These are phyloP conservation scores for Camptophora hylomeconis DNA, from an alignment of 2,329 filamentous ascomycete genomes.

Conservation along the genomic window DNA sequence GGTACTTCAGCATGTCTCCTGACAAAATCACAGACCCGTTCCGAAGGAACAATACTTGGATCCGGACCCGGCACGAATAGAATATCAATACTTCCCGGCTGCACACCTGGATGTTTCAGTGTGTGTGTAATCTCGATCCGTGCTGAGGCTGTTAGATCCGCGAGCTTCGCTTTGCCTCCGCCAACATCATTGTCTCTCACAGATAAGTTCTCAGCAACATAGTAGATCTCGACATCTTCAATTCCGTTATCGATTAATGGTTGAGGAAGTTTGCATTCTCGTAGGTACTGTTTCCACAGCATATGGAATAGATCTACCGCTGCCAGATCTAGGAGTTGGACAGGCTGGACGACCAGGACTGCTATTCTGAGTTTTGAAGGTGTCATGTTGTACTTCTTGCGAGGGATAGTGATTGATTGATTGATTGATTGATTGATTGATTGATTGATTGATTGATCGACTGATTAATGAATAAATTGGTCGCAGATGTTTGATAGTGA, in stretches of 20 bases:
- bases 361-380: no score
- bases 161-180: constrained; percentile 9
- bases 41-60: constrained; percentile 18
- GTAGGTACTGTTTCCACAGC: constrained; percentile 21
- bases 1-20: constrained; percentile 20
- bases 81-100: constrained; percentile 25
- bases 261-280: constrained; percentile 18
- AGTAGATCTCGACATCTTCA: constrained; percentile 4
- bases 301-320: constrained; percentile 28
- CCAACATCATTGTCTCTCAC: neutral
- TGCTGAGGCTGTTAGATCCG: constrained; percentile 19
- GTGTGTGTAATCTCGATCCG: constrained; percentile 20
- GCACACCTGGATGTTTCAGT: constrained; percentile 19
- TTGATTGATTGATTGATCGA: no score
- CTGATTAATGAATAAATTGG: no score
- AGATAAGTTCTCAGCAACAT: constrained; percentile 2
- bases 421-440: no score
- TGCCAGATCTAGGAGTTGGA: constrained; percentile 28
- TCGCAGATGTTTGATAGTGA: no score
- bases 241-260: constrained; percentile 18
- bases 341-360: constrained; percentile 20
- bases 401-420: no score
- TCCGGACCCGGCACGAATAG: constrained; percentile 27
- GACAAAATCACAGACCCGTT: constrained; percentile 22
- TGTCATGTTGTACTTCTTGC: no score